Evolutionary conservation across 768 basidiomycete species (phyloP).

Genomic region (Fibroporia radiculosa): DNA sequence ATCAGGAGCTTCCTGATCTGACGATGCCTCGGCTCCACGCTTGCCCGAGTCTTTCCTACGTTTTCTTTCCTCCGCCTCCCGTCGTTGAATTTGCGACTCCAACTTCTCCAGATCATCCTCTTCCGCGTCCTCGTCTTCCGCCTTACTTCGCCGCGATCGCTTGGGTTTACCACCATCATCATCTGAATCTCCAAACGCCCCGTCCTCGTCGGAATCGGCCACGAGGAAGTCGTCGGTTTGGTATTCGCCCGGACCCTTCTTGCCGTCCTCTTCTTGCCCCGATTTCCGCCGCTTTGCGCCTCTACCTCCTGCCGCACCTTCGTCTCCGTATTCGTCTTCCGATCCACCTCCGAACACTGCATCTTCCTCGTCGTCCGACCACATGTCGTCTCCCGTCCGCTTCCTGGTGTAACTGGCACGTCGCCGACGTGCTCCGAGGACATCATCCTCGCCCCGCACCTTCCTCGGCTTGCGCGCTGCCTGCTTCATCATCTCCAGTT

Average conservation of each 20-base stretch:
- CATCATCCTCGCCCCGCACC: slow-evolving; percentile 41
- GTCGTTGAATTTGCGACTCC: slow-evolving; percentile 56
- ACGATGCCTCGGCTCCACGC: slow-evolving; percentile 18
- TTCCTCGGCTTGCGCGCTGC: slow-evolving; percentile 58
- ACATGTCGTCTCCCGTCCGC: slow-evolving; percentile 39
- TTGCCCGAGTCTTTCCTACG: slow-evolving; percentile 22
- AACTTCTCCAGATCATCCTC: slow-evolving; percentile 65
- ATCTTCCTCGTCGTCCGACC: slow-evolving; percentile 68
- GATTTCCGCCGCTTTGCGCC: slow-evolving; percentile 30
- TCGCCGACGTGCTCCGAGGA: slow-evolving; percentile 40
- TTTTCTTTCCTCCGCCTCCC: slow-evolving; percentile 46
- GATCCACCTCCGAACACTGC: slow-evolving; percentile 27
- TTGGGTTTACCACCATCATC: slow-evolving; percentile 10
- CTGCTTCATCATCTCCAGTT: slow-evolving; percentile 57
- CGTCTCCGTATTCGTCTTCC: slow-evolving; percentile 48
- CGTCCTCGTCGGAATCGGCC: slow-evolving; percentile 69
- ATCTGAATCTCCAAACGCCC: slow-evolving; percentile 29
- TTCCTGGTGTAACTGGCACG: slow-evolving; percentile 32
- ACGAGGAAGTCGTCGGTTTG: slow-evolving; percentile 84
- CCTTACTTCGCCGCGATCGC: slow-evolving; percentile 6
- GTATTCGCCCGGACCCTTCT: slow-evolving; percentile 59
- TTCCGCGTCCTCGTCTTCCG: slow-evolving; percentile 31
- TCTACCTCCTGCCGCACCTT: slow-evolving; percentile 44
- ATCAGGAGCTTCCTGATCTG: slow-evolving; percentile 25
- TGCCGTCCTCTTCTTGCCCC: slow-evolving; percentile 25